Evolutionary conservation across 2,329 filamentous ascomycete species (phyloP), one percentile per base, ranked within the genome.

Genomic region (Paecilomyces dactylethromorphus): DNA sequence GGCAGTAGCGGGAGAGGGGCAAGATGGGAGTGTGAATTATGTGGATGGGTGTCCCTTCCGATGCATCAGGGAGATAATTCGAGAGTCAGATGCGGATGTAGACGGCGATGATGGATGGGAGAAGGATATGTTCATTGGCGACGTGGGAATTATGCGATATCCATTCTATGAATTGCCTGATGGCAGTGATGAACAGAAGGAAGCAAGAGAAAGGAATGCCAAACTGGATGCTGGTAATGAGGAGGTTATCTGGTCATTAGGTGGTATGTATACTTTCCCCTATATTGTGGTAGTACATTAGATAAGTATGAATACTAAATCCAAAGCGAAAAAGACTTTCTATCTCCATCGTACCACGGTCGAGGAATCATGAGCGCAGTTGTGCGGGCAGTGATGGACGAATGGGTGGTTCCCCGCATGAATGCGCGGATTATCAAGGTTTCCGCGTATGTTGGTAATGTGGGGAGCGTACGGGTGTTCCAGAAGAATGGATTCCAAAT

Each of bases 331-430:
- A 49, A 32, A 69, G 68, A 66, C 54, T 66, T 59, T 31, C 62
- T 72, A 6, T 53, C 63, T 3, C 62, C 70, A 1, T 56, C 63
- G 21, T 61, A 70, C 53, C 69, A 73, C 21, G 63, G 67, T 1
- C 60, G 59, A n/a, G 70, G 70, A 6, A 67, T 73, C 29, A 71
- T 71, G 70, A 63, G 64, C 12, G 58, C 57, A 11, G 68, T 62
- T 2, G 54, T 69, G 24, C 54, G 54, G 13, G 62, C 63, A 1
- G 1, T 71, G 7, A 65, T 71, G 6, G 53, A 58, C 6, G 64
- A 71, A 22, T 67, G 69, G 62, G 63, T 61, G 6, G 45, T 72
- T 3, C 69, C 69, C 8, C 60, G 62, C n/a, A 68, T 71, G 67
- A 71, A 72, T 31, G 60, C 62, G 15, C 63, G 60, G 6, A 53